These are phyloP conservation scores for Kwoniella botswanensis DNA, from an alignment of 768 basidiomycete species.

Conservation along the genomic window DNA sequence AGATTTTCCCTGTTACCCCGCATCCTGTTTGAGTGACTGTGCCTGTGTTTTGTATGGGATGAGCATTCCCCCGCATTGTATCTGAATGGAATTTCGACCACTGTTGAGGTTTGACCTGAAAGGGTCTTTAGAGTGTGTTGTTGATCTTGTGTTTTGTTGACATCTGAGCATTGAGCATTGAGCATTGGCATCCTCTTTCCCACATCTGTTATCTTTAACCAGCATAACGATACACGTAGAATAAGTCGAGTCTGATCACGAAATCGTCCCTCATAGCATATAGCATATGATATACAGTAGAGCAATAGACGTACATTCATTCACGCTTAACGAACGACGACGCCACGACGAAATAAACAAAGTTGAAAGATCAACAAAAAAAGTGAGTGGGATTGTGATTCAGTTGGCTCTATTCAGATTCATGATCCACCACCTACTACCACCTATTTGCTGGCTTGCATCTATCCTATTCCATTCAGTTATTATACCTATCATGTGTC, in stretches of 20 bases:
- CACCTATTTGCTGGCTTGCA: neutral
- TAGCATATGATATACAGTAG: neutral
- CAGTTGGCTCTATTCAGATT: neutral
- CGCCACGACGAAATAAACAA: neutral
- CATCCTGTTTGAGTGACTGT: neutral
- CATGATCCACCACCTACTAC: neutral
- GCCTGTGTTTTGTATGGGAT: neutral
- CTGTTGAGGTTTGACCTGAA: neutral
- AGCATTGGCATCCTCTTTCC: neutral
- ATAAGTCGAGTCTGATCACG: too few relatives aligned
- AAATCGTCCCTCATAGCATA: neutral
- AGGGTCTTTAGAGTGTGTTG: conserved; percentile 3
- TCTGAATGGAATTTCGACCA: neutral
- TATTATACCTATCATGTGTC: neutral
- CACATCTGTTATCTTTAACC: too few relatives aligned
- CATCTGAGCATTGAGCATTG: neutral
- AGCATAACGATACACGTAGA: too few relatives aligned
- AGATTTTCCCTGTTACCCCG: neutral
- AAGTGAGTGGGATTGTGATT: neutral
- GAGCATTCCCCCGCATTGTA: conserved; percentile 9
- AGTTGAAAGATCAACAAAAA: neutral
- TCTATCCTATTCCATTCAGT: neutral
- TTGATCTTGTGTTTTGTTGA: conserved; percentile 5
- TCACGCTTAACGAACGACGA: neutral
- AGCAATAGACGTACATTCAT: neutral